Percentiles rank a stretch among this genome's conserved stretches.
Evolutionary conservation across 257 asterid species (phyloP).

Genomic region (Catharanthus roseus): DNA sequence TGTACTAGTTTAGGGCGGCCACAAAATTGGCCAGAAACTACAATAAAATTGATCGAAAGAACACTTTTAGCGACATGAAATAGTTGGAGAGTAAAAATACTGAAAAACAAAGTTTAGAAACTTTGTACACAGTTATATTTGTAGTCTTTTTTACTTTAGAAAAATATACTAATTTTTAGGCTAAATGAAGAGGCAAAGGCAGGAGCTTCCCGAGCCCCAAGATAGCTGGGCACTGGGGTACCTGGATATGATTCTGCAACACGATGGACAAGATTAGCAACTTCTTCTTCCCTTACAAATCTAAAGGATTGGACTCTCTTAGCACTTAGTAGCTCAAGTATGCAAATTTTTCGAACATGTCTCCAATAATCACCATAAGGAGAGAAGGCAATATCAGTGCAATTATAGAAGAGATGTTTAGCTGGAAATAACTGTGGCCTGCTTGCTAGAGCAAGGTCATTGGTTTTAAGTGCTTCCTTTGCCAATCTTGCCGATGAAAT

Average conservation of each 20-base stretch:
- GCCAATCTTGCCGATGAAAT: slow-evolving; percentile 51
- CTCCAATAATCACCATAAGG: slow-evolving; percentile 56
- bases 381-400: slow-evolving; percentile 41
- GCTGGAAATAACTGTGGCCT: slow-evolving; percentile 51
- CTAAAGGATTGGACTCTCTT: slow-evolving; percentile 40
- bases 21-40: no score
- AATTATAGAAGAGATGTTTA: slow-evolving; percentile 43
- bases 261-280: slow-evolving; percentile 30
- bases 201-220: no score
- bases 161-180: no score
- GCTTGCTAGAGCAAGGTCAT: slow-evolving; percentile 43
- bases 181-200: no score
- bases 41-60: no score
- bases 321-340: slow-evolving; percentile 35
- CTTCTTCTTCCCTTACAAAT: slow-evolving; percentile 43
- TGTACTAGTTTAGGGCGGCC: no score
- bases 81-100: no score
- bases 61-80: no score
- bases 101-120: no score
- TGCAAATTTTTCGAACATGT: slow-evolving; percentile 36
- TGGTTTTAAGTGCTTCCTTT: slow-evolving; percentile 38
- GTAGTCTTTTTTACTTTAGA: no score
- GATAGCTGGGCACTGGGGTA: no score
- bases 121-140: no score
- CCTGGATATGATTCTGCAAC: slow-evolving; percentile 21